Evolutionary conservation across 169 alveolate genomes (phyloP).

Genomic region (Neospora caninum): DNA sequence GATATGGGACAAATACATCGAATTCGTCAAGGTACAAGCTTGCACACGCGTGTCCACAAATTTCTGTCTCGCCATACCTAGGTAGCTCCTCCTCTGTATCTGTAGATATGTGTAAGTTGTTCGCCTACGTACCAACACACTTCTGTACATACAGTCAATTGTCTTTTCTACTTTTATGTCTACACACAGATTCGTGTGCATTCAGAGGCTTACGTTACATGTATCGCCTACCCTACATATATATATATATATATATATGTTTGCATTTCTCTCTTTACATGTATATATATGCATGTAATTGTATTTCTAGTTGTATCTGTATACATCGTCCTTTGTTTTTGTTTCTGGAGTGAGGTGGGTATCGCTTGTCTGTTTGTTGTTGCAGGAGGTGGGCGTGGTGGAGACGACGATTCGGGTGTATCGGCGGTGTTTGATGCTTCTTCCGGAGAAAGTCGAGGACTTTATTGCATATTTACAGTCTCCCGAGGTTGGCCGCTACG

Average conservation of each 20-base stretch:
- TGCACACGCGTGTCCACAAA: not conserved
- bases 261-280: not conserved
- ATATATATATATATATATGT: not conserved
- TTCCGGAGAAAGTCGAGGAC: slow-evolving; percentile 64
- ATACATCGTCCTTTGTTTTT: not conserved
- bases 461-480: slow-evolving; percentile 70
- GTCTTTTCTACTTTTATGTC: no score
- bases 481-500: slow-evolving; percentile 63
- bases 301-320: not conserved
- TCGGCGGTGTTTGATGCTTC: slow-evolving; percentile 68
- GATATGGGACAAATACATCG: slow-evolving; percentile 29
- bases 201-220: no score
- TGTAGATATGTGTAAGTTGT: not conserved
- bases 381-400: slow-evolving; percentile 28
- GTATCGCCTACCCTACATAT: not conserved
- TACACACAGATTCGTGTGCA: no score
- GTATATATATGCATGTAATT: slow-evolving; percentile 7
- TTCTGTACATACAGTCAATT: no score
- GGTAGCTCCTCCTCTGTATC: not conserved
- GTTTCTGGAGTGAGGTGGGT: not conserved
- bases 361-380: not conserved
- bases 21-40: slow-evolving; percentile 28
- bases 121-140: no score
- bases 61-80: not conserved
- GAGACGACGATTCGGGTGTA: slow-evolving; percentile 61